Conservation (phyloP, 345 rosid genomes). For the Eucalyptus coolabah region DNA sequence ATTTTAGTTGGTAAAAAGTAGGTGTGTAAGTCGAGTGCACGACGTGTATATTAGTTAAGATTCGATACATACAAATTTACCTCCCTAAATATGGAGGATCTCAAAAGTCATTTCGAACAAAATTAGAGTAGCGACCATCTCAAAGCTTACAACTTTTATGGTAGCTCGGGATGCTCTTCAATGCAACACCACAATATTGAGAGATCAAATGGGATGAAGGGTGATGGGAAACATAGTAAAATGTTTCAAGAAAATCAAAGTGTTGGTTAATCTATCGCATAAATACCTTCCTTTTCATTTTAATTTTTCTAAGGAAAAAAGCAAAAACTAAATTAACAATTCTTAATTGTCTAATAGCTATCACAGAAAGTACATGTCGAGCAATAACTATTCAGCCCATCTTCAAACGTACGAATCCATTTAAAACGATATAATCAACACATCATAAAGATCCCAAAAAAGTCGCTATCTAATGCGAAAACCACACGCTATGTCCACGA, state of each 20-base stretch:
- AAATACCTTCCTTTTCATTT: too few relatives aligned
- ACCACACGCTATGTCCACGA: neutral
- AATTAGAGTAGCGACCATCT: neutral
- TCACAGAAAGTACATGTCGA: accelerated
- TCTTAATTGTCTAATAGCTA: too few relatives aligned
- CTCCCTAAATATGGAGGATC: neutral
- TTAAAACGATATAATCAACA: neutral
- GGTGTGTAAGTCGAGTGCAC: neutral
- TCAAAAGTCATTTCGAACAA: neutral
- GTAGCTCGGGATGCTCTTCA: neutral
- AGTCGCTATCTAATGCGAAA: neutral
- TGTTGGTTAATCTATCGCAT: neutral
- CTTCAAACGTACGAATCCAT: accelerated
- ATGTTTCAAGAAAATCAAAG: neutral
- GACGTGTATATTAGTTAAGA: neutral
- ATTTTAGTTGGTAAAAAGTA: neutral
- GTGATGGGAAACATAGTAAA: neutral
- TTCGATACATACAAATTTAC: neutral
- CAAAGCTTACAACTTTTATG: neutral
- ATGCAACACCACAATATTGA: neutral
- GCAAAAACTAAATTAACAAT: accelerated
- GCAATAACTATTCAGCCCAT: neutral
- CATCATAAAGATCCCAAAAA: neutral
- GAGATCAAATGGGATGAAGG: neutral
- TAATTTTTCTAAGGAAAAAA: too few relatives aligned